A percentile compares a stretch with the other conserved stretches of the same genome.
Evolutionary conservation across 768 basidiomycete species (phyloP).

Genomic region (Sistotremastrum suecicum): DNA sequence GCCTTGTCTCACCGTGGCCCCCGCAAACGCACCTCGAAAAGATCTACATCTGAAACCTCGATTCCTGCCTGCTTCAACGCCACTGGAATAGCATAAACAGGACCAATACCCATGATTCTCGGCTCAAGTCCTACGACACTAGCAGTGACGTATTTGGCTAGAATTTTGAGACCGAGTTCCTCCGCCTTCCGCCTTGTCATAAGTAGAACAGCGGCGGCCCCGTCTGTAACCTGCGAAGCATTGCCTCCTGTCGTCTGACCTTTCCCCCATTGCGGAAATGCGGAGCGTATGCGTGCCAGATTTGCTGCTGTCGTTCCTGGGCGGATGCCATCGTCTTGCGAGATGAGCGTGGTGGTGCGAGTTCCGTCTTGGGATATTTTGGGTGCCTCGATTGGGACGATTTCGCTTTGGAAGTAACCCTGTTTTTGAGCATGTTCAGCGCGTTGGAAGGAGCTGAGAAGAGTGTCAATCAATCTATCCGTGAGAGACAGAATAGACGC

Average conservation of each 20-base stretch:
- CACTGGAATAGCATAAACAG: constrained; percentile 75
- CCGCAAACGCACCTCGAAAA: background rate
- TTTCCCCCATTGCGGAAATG: constrained; percentile 46
- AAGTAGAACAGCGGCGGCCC: constrained; percentile 81
- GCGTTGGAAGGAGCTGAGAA: constrained; percentile 53
- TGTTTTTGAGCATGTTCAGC: constrained; percentile 69
- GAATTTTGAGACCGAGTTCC: constrained; percentile 69
- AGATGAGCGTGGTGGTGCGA: too few relatives aligned
- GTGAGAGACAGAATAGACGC: too few relatives aligned
- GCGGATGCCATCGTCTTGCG: constrained; percentile 67
- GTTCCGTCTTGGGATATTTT: constrained; percentile 45
- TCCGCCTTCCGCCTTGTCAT: constrained; percentile 68
- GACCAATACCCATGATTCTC: constrained; percentile 84
- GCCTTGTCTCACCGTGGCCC: constrained; percentile 47
- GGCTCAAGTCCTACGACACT: constrained; percentile 70
- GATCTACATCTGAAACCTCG: constrained; percentile 8
- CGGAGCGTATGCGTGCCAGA: constrained; percentile 72
- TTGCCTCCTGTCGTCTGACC: constrained; percentile 76
- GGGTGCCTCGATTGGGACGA: constrained; percentile 64
- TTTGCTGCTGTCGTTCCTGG: constrained; percentile 72
- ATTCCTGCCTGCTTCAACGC: constrained; percentile 13
- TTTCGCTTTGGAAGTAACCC: constrained; percentile 74
- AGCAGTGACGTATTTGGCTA: constrained; percentile 73
- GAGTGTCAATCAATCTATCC: too few relatives aligned
- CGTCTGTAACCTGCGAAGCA: constrained; percentile 84